phyloP scores from a whole-genome alignment of 2,329 filamentous ascomycete genomes.

The Claviceps capensis region DNA sequence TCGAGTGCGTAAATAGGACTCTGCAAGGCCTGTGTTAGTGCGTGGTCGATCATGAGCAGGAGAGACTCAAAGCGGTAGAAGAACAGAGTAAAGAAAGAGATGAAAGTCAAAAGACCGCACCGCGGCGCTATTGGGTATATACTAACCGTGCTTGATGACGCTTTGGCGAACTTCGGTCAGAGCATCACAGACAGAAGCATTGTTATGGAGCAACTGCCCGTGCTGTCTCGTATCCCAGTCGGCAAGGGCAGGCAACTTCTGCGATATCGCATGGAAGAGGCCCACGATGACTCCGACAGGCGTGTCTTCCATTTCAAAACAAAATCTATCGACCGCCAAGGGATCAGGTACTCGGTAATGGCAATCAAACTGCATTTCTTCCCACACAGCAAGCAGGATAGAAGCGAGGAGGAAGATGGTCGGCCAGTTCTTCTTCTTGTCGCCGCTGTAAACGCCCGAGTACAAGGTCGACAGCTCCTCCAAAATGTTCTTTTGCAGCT shows the following conservation, averaged over 20 bases:
- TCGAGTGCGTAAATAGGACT: slow-evolving; percentile 73
- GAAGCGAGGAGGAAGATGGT: slow-evolving; percentile 96
- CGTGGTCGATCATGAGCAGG: neutral
- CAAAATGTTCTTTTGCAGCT: slow-evolving; percentile 88
- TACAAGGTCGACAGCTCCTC: slow-evolving; percentile 87
- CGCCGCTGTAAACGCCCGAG: slow-evolving; percentile 94
- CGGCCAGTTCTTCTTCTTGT: slow-evolving; percentile 97
- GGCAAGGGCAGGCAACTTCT: slow-evolving; percentile 82
- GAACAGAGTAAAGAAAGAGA: neutral
- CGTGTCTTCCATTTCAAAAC: slow-evolving; percentile 88
- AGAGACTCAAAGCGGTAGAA: neutral
- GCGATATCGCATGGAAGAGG: slow-evolving; percentile 93
- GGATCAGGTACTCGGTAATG: slow-evolving; percentile 86
- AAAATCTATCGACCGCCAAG: slow-evolving; percentile 82
- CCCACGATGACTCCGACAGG: slow-evolving; percentile 94
- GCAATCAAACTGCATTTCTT: slow-evolving; percentile 98
- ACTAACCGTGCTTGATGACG: slow-evolving; percentile 85
- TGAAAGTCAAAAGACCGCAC: neutral
- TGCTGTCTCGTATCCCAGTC: slow-evolving; percentile 93
- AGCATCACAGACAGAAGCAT: slow-evolving; percentile 81
- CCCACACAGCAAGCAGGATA: slow-evolving; percentile 88
- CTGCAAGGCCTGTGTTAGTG: slow-evolving; percentile 33
- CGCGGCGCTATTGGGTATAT: neutral
- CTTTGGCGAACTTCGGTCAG: slow-evolving; percentile 93
- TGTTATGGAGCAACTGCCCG: slow-evolving; percentile 80